phyloP scores from a whole-genome alignment of 331 rosid genomes.

The Dryas integrifolia region DNA sequence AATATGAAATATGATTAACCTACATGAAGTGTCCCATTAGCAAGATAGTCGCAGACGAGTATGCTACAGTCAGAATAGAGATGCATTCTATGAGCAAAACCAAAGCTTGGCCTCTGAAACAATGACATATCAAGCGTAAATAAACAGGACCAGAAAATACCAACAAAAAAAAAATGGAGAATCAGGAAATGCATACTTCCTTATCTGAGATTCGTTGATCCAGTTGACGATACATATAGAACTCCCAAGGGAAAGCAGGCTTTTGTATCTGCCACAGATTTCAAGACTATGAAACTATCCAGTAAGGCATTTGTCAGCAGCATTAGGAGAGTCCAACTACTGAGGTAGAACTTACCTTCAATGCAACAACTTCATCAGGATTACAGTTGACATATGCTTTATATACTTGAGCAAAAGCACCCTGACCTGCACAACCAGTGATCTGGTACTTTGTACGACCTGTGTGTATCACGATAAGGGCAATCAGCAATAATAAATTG shows the following conservation, averaged over 20 bases:
- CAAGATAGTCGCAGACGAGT: slow-evolving; percentile 67
- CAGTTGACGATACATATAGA: slow-evolving; percentile 88
- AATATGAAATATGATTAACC: slow-evolving; percentile 20
- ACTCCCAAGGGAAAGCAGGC: slow-evolving; percentile 93
- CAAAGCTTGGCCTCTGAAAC: slow-evolving; percentile 83
- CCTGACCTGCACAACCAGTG: slow-evolving; percentile 90
- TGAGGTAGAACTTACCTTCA: slow-evolving; percentile 50
- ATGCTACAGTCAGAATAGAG: slow-evolving; percentile 76
- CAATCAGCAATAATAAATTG: background rate
- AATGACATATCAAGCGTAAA: slow-evolving; percentile 32
- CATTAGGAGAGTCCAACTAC: background rate
- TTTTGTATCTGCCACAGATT: slow-evolving; percentile 64
- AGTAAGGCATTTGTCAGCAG: slow-evolving; percentile 19
- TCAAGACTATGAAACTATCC: slow-evolving; percentile 20
- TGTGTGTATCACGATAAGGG: slow-evolving; percentile 35
- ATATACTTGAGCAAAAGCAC: slow-evolving; percentile 90
- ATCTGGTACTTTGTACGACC: slow-evolving; percentile 87
- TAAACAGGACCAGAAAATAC: slow-evolving; percentile 24
- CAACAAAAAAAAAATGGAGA: slow-evolving; percentile 12
- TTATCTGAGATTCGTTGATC: slow-evolving; percentile 62
- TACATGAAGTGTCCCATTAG: slow-evolving; percentile 89
- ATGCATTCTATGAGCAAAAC: slow-evolving; percentile 69
- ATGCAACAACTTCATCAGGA: slow-evolving; percentile 75
- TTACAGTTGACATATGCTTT: slow-evolving; percentile 65
- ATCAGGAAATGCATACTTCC: slow-evolving; percentile 49